phyloP scores from a whole-genome alignment of 345 rosid genomes.

The Citrus cavaleriei region DNA sequence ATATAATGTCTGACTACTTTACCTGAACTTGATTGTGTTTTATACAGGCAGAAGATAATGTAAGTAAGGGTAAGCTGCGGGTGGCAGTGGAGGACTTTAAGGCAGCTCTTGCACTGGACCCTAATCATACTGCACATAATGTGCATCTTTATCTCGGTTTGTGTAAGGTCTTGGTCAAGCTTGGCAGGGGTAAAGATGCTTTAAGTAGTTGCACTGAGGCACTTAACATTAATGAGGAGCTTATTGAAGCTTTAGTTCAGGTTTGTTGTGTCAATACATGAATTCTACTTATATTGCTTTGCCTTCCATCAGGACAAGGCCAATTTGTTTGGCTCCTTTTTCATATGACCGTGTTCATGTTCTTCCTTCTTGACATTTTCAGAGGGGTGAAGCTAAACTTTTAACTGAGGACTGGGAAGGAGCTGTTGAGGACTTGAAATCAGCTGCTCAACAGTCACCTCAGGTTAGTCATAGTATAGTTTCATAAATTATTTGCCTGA shows the following conservation, averaged over 20 bases:
- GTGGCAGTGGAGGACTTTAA: conserved; percentile 86
- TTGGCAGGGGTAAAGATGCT: conserved; percentile 95
- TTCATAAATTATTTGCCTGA: background rate
- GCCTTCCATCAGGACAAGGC: background rate
- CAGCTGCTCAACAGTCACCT: conserved; percentile 81
- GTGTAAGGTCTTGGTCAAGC: conserved; percentile 87
- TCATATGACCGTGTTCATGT: background rate
- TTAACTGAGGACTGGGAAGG: conserved; percentile 98
- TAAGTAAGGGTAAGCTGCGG: conserved; percentile 80
- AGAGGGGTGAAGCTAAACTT: conserved; percentile 98
- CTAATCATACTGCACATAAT: conserved; percentile 76
- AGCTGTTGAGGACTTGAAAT: conserved; percentile 83
- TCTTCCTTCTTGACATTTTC: conserved; percentile 5
- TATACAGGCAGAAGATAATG: conserved; percentile 90
- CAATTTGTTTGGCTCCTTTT: background rate
- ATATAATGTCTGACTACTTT: background rate
- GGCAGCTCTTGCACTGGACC: conserved; percentile 85
- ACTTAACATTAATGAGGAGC: conserved; percentile 75
- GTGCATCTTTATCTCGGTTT: conserved; percentile 91
- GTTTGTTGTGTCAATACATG: conserved; percentile 29
- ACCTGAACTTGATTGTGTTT: conserved; percentile 9
- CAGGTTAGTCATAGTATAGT: conserved; percentile 51
- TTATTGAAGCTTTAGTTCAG: conserved; percentile 90
- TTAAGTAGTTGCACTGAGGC: conserved; percentile 77
- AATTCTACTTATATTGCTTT: background rate